Evolutionary conservation across 345 rosid genomes (phyloP).

Genomic region (Salix exigua): DNA sequence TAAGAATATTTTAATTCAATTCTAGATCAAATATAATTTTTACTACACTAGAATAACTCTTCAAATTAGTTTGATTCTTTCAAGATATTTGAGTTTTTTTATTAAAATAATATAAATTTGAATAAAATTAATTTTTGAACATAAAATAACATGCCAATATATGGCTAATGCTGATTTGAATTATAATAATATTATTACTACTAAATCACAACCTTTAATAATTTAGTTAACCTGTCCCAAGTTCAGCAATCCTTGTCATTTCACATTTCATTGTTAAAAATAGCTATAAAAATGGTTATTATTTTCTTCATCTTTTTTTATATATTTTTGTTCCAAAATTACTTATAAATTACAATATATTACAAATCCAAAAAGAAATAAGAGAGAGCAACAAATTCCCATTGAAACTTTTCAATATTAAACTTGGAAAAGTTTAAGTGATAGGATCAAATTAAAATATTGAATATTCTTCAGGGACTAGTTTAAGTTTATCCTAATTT

Average conservation of each 20-base stretch:
- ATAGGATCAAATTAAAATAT: background rate
- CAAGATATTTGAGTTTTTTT: too few species aligned
- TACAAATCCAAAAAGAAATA: background rate
- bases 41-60: too few species aligned
- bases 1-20: too few species aligned
- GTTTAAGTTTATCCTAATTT: background rate
- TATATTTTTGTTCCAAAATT: background rate
- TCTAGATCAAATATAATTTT: too few species aligned
- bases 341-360: background rate
- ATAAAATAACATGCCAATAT: too few species aligned
- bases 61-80: too few species aligned
- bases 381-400: background rate
- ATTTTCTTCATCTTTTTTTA: background rate
- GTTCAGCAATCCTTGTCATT: background rate
- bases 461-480: background rate
- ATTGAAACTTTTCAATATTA: background rate
- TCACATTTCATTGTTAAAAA: background rate
- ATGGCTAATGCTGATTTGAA: too few species aligned
- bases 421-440: background rate
- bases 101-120: too few species aligned
- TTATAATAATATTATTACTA: too few species aligned
- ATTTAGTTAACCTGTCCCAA: background rate
- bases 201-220: background rate
- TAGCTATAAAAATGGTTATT: background rate
- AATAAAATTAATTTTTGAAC: too few species aligned